Evolutionary conservation across 192 early-diverging fungal genomes (phyloP).

Genomic region (Lobosporangium transversale): DNA sequence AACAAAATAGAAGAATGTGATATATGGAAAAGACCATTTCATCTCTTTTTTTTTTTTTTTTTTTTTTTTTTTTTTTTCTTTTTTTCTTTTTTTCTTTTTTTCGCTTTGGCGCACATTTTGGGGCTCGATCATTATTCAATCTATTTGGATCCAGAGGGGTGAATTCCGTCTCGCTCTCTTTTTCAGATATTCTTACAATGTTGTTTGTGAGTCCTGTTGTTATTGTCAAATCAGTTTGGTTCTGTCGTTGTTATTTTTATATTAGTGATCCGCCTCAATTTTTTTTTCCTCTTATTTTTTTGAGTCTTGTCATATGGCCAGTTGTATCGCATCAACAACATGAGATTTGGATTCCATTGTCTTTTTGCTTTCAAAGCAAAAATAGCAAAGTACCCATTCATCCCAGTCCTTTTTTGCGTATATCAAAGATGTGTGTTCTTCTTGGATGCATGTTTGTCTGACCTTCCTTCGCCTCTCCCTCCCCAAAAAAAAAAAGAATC

Average conservation of each 20-base stretch:
- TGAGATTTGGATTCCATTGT: slow-evolving; percentile 10
- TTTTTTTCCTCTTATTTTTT: background rate
- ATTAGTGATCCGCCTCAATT: background rate
- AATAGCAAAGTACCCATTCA: slow-evolving; percentile 6
- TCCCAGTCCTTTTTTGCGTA: no score
- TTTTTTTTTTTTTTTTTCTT: background rate
- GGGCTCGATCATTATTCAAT: no score
- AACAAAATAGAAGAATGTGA: no score
- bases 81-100: slow-evolving; percentile 2
- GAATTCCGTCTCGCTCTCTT: no score
- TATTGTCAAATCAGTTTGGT: no score
- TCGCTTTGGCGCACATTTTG: background rate
- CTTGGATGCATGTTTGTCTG: no score
- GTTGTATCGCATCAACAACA: background rate
- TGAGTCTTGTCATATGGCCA: background rate
- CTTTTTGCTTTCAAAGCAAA: background rate
- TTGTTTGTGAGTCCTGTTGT: no score
- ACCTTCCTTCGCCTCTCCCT: no score
- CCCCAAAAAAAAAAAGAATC: no score
- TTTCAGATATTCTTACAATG: no score
- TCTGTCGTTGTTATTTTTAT: background rate
- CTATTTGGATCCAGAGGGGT: no score
- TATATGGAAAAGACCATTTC: background rate
- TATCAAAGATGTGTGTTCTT: no score
- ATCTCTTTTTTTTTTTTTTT: background rate